phyloP scores from a whole-genome alignment of 2,329 filamentous ascomycete species.

The Botrytis medusae region DNA sequence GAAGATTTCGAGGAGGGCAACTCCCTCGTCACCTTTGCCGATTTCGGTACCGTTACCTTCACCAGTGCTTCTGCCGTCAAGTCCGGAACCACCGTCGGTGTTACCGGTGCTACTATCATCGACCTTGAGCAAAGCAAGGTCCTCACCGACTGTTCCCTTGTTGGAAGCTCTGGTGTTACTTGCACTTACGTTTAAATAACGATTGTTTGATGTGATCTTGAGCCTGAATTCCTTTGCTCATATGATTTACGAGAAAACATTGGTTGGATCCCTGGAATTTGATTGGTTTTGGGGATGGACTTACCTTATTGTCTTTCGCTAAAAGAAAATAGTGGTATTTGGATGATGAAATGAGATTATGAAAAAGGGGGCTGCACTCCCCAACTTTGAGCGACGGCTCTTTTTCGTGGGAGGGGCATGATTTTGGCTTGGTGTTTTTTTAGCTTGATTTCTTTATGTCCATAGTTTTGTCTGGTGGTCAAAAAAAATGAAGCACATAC shows the following conservation, averaged over 20 bases:
- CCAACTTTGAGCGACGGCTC: constrained; percentile 22
- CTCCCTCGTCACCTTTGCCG: constrained; percentile 46
- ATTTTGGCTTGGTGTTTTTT: constrained; percentile 10
- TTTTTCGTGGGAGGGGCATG: constrained; percentile 12
- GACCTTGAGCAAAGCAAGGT: neutral
- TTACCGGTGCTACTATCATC: constrained; percentile 17
- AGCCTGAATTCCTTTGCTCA: constrained; percentile 2
- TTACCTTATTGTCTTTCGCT: neutral
- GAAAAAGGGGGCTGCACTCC: constrained; percentile 10
- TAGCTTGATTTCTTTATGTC: constrained; percentile 16
- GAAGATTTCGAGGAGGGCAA: constrained; percentile 50
- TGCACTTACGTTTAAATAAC: constrained; percentile 16
- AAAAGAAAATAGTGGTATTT: constrained; percentile 2
- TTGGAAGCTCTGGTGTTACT: neutral
- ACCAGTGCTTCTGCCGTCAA: constrained; percentile 11
- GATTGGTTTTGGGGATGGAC: constrained; percentile 5
- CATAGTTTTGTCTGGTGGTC: constrained; percentile 11
- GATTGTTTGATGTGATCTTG: neutral
- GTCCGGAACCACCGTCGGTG: neutral
- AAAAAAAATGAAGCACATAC: neutral
- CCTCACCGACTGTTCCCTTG: neutral
- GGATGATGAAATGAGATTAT: constrained; percentile 12
- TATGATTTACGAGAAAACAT: neutral
- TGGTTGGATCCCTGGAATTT: constrained; percentile 10
- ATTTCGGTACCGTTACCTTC: constrained; percentile 48